A percentile compares a stretch with the other conserved stretches of the same genome.
Evolutionary conservation across 2,329 filamentous ascomycete genomes (phyloP).

Genomic region (Neopestalotiopsis clavispora): DNA sequence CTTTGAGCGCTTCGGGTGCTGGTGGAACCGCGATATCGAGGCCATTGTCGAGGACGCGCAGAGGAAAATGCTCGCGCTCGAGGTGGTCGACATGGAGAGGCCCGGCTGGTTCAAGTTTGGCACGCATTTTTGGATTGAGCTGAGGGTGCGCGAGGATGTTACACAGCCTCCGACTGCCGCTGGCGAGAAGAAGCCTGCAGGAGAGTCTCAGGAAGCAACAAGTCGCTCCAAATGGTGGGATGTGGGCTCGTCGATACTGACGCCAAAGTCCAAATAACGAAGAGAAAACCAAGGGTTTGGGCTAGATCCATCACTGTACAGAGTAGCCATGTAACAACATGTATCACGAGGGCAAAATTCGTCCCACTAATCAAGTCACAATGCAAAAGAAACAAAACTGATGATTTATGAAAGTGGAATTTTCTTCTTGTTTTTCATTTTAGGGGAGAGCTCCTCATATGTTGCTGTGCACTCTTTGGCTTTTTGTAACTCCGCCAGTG

Average conservation of each 20-base stretch:
- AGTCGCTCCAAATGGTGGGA: constrained; percentile 5
- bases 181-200: background rate
- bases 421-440: constrained; percentile 13
- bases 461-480: constrained; percentile 8
- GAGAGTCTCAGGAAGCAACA: background rate
- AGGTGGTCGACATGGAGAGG: constrained; percentile 58
- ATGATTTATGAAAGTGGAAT: constrained; percentile 9
- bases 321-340: background rate
- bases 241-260: constrained; percentile 16
- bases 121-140: constrained; percentile 63
- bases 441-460: constrained; percentile 1
- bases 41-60: constrained; percentile 56
- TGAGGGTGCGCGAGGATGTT: constrained; percentile 42
- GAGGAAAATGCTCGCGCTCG: constrained; percentile 54
- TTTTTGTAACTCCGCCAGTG: background rate
- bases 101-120: constrained; percentile 59
- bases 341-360: background rate
- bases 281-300: background rate
- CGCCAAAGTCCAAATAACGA: constrained; percentile 1
- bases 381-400: no score
- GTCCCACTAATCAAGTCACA: no score
- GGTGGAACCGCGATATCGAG: constrained; percentile 71
- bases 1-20: constrained; percentile 66
- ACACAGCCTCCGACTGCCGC: background rate
- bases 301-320: background rate